phyloP scores from a whole-genome alignment of 805 yeast genomes.

The Tetrapisispora iriomotensis region DNA sequence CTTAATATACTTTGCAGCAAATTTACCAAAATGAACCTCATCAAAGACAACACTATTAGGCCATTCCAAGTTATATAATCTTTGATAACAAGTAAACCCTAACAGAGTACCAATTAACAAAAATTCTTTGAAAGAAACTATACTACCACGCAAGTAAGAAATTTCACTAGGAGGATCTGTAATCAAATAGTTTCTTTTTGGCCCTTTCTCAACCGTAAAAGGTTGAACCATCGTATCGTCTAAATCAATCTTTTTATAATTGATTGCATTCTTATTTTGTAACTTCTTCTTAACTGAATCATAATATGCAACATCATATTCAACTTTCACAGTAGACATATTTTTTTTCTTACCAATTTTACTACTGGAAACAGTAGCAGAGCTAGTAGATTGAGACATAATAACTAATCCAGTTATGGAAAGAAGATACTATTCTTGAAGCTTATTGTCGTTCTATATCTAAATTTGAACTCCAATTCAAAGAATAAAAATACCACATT shows the following conservation, averaged over 20 bases:
- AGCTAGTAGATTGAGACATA: not conserved
- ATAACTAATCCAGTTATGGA: too few relatives aligned
- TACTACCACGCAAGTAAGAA: conserved; percentile 33
- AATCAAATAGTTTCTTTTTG: conserved; percentile 42
- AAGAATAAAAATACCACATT: too few relatives aligned
- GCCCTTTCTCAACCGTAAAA: conserved; percentile 41
- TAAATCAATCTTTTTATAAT: conserved; percentile 1
- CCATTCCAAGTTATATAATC: conserved; percentile 48
- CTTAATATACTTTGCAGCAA: conserved; percentile 68
- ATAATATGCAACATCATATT: not conserved
- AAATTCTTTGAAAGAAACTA: conserved; percentile 31
- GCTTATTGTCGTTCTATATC: too few relatives aligned
- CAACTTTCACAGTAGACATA: not conserved
- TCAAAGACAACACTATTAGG: conserved; percentile 87
- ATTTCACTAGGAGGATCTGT: conserved; percentile 41
- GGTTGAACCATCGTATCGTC: conserved; percentile 33
- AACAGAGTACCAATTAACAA: conserved; percentile 35
- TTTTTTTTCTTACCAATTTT: not conserved
- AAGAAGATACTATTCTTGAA: too few relatives aligned
- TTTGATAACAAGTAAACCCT: conserved; percentile 44
- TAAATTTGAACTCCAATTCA: too few relatives aligned
- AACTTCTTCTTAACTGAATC: conserved; percentile 1
- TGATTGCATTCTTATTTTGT: conserved; percentile 1
- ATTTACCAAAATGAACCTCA: conserved; percentile 95
- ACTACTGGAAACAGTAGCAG: not conserved